A percentile compares a stretch with the other conserved stretches of the same genome.
Conservation (phyloP, 192 early-diverging fungal species). For the Linnemannia exigua region DNA sequence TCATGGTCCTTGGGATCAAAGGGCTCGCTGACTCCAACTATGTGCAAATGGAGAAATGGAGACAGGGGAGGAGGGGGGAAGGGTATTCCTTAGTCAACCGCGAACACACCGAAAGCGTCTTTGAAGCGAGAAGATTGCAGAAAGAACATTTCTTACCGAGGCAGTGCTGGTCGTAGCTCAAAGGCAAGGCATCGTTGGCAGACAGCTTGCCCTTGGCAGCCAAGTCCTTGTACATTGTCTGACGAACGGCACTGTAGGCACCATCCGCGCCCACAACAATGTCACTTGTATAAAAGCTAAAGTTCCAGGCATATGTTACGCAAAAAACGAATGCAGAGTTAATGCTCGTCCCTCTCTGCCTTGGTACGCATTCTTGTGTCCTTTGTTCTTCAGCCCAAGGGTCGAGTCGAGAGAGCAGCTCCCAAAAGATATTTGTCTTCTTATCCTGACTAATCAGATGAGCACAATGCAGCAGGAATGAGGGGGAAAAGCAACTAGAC, state of each 20-base stretch:
- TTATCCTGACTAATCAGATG: background rate
- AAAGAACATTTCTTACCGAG: slow-evolving; percentile 17
- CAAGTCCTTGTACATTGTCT: slow-evolving; percentile 36
- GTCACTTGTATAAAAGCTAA: slow-evolving; percentile 31
- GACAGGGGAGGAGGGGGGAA: background rate
- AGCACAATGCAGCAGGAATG: background rate
- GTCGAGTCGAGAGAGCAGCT: slow-evolving; percentile 1
- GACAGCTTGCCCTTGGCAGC: slow-evolving; percentile 28
- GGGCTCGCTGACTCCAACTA: slow-evolving; percentile 49
- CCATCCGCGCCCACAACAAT: slow-evolving; percentile 53
- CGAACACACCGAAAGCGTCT: background rate
- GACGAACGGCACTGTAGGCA: slow-evolving; percentile 40
- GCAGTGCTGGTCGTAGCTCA: slow-evolving; percentile 53
- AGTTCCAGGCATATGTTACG: background rate
- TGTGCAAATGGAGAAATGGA: background rate
- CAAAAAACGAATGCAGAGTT: background rate
- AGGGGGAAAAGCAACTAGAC: background rate
- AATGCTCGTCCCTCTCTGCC: no score
- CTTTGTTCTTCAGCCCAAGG: background rate
- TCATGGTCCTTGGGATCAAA: slow-evolving; percentile 43
- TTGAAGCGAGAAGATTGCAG: background rate
- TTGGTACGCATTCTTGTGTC: background rate
- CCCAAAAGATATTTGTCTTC: background rate
- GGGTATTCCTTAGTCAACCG: background rate
- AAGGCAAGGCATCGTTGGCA: slow-evolving; percentile 33